Conservation (phyloP, 345 rosid genomes). For the Bruguiera sexangula region DNA sequence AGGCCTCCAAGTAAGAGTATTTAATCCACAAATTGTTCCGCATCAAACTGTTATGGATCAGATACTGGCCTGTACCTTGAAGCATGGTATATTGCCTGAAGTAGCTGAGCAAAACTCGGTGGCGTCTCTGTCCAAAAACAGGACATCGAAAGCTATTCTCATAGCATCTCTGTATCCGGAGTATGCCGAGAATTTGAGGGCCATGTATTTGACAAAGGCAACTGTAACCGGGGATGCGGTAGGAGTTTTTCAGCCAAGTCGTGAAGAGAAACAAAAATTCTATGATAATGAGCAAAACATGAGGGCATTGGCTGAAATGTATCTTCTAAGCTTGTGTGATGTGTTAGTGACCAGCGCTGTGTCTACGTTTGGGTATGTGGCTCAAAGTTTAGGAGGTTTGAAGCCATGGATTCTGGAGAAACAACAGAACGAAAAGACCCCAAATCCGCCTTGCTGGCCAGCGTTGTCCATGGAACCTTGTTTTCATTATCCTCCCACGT, state of each 20-base stretch:
- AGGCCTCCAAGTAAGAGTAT: slow-evolving; percentile 26
- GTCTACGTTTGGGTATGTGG: slow-evolving; percentile 32
- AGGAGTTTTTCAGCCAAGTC: slow-evolving; percentile 28
- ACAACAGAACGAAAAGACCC: not conserved
- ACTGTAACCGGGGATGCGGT: slow-evolving; percentile 14
- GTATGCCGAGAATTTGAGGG: slow-evolving; percentile 7
- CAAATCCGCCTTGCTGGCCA: slow-evolving; percentile 15
- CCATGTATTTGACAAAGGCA: slow-evolving; percentile 18
- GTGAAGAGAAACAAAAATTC: slow-evolving; percentile 19
- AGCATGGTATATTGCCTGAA: slow-evolving; percentile 16
- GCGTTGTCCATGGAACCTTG: slow-evolving; percentile 26
- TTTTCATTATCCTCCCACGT: slow-evolving; percentile 14
- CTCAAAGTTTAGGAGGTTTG: slow-evolving; percentile 21
- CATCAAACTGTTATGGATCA: slow-evolving; percentile 4
- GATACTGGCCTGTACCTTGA: slow-evolving; percentile 10
- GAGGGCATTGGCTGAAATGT: slow-evolving; percentile 30
- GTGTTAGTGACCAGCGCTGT: slow-evolving; percentile 22
- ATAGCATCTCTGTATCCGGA: slow-evolving; percentile 13
- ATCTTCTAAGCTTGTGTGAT: slow-evolving; percentile 27
- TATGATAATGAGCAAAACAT: slow-evolving; percentile 19
- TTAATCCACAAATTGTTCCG: not conserved
- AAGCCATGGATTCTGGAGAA: slow-evolving; percentile 20
- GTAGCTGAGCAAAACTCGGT: not conserved
- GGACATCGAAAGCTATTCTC: slow-evolving; percentile 18
- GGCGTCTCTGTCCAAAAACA: not conserved